Evolutionary conservation across 306 rosid genomes (phyloP).

Genomic region (Lagenaria siceraria): DNA sequence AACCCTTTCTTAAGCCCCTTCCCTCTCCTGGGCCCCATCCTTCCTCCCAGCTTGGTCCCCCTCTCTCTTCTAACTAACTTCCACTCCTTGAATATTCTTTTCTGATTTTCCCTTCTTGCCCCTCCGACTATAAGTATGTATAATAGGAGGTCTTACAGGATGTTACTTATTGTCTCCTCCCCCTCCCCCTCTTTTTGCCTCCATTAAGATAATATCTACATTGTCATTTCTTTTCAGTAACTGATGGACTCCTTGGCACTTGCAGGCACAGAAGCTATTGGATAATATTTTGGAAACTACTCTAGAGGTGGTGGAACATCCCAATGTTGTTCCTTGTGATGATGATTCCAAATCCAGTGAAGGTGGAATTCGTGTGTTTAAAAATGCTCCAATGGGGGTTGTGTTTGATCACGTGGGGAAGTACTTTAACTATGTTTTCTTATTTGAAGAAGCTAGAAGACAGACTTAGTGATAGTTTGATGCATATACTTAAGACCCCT

Average conservation of each 20-base stretch:
- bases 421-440: conserved; percentile 10
- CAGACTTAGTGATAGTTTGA: background rate
- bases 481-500: background rate
- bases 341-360: conserved; percentile 33
- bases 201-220: background rate
- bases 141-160: too few relatives aligned
- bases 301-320: conserved; percentile 45
- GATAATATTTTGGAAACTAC: conserved; percentile 51
- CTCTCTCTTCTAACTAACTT: too few relatives aligned
- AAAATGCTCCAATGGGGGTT: conserved; percentile 58
- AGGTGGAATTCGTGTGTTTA: conserved; percentile 64
- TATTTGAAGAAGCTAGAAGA: background rate
- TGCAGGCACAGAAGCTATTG: conserved; percentile 75
- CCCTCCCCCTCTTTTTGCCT: background rate
- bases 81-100: too few relatives aligned
- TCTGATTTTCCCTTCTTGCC: too few relatives aligned
- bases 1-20: too few relatives aligned
- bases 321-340: conserved; percentile 20
- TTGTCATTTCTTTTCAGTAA: background rate
- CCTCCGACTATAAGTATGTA: too few relatives aligned
- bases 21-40: too few relatives aligned
- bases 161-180: background rate
- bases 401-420: conserved; percentile 58
- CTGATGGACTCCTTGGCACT: conserved; percentile 1
- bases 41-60: too few relatives aligned